A percentile compares a stretch with the other conserved stretches of the same genome.
Evolutionary conservation across 495 filamentous ascomycete species (phyloP).

Genomic region (Parachaetomium inaequale): DNA sequence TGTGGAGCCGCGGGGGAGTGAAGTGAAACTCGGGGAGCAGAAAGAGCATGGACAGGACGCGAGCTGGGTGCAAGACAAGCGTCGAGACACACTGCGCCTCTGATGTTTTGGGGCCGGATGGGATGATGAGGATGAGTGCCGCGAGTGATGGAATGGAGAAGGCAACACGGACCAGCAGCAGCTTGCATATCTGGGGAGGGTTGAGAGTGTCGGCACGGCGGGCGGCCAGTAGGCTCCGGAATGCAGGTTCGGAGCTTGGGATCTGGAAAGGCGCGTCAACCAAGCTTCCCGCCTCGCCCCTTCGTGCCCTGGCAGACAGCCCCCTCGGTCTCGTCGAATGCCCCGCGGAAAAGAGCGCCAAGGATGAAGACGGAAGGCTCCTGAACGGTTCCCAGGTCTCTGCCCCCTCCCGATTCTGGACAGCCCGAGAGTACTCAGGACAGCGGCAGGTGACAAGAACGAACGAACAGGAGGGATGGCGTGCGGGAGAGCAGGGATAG

Average conservation of each 20-base stretch:
- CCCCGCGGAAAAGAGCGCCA: background rate
- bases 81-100: conserved; percentile 29
- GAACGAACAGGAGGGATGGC: conserved; percentile 15
- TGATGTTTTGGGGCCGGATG: conserved; percentile 12
- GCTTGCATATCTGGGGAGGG: conserved; percentile 32
- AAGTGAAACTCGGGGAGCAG: background rate
- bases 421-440: background rate
- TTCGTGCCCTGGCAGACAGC: background rate
- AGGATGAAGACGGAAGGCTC: background rate
- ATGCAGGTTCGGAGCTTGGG: conserved; percentile 27
- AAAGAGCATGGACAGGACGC: conserved; percentile 8
- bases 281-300: background rate
- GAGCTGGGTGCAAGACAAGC: conserved; percentile 27
- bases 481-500: conserved; percentile 25
- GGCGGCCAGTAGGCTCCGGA: conserved; percentile 23
- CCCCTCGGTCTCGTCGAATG: background rate
- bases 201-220: conserved; percentile 22
- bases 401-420: background rate
- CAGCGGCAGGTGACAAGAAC: conserved; percentile 16
- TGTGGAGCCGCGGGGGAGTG: background rate
- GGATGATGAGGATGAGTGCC: conserved; percentile 14
- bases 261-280: conserved; percentile 16
- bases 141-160: conserved; percentile 14
- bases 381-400: background rate
- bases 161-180: conserved; percentile 29